Percentiles rank a stretch among this genome's conserved stretches.
Evolutionary conservation across 2,329 filamentous ascomycete genomes (phyloP).

Genomic region (Aureobasidium namibiae): DNA sequence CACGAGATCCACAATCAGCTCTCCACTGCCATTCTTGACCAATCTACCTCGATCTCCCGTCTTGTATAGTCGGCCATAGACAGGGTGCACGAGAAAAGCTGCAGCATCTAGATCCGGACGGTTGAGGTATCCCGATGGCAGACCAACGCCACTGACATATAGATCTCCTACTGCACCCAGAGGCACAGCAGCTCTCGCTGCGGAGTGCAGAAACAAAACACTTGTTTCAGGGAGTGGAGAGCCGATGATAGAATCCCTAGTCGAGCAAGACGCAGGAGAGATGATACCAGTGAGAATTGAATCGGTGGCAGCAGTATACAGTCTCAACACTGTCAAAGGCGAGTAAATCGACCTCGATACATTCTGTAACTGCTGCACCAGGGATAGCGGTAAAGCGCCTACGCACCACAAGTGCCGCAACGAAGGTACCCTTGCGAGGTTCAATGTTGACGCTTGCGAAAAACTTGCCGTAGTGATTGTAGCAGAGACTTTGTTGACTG

Average conservation of each 20-base stretch:
- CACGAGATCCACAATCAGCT: neutral
- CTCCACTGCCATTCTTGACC: neutral
- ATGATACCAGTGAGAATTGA: neutral
- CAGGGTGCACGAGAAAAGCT: slow-evolving; percentile 24
- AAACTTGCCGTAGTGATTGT: slow-evolving; percentile 17
- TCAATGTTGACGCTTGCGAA: slow-evolving; percentile 15
- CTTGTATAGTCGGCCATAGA: neutral
- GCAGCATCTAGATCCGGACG: slow-evolving; percentile 23
- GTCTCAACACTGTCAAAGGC: too few species aligned
- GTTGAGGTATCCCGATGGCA: slow-evolving; percentile 26
- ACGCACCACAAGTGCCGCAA: slow-evolving; percentile 10
- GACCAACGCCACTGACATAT: slow-evolving; percentile 24
- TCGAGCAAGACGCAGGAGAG: neutral
- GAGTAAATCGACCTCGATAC: neutral
- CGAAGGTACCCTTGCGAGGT: slow-evolving; percentile 13
- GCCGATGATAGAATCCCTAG: slow-evolving; percentile 54
- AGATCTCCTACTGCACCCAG: slow-evolving; percentile 23
- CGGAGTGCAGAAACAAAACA: slow-evolving; percentile 67
- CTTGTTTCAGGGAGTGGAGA: slow-evolving; percentile 64
- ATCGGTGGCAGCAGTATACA: neutral
- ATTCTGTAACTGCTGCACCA: neutral
- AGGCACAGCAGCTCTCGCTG: slow-evolving; percentile 40
- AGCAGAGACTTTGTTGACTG: slow-evolving; percentile 12
- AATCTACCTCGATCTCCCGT: neutral
- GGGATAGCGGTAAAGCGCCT: neutral